Evolutionary conservation across 495 filamentous ascomycete genomes (phyloP).

Genomic region (Symbiotaphrina buchneri): DNA sequence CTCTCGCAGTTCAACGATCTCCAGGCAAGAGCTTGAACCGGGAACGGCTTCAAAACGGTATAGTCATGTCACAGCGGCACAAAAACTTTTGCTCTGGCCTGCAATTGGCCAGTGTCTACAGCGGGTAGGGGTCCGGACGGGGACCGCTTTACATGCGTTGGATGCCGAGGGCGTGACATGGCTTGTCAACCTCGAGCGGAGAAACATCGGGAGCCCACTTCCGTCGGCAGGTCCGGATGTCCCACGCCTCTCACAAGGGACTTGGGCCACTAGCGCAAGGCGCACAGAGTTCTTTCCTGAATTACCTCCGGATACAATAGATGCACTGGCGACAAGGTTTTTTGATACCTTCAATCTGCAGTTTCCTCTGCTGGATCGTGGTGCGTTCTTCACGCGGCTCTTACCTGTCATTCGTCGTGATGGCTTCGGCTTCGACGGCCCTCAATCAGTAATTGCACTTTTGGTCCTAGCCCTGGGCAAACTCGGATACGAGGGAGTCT

Average conservation of each 20-base stretch:
- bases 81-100: constrained; percentile 35
- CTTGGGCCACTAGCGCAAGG: too few relatives aligned
- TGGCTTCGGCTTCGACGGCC: constrained; percentile 23
- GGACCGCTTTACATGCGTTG: constrained; percentile 9
- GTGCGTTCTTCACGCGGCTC: constrained; percentile 22
- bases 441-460: constrained; percentile 24
- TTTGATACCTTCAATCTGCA: constrained; percentile 32
- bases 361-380: constrained; percentile 29
- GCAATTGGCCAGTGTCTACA: constrained; percentile 23
- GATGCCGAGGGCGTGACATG: constrained; percentile 20
- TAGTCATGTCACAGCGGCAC: constrained; percentile 17
- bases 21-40: too few relatives aligned
- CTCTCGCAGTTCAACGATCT: too few relatives aligned
- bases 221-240: constrained; percentile 6
- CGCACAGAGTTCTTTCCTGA: too few relatives aligned
- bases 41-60: too few relatives aligned
- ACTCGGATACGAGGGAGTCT: constrained; percentile 23
- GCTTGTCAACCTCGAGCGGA: constrained; percentile 17
- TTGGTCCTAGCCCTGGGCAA: constrained; percentile 33
- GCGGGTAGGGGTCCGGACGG: constrained; percentile 11
- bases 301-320: constrained; percentile 24
- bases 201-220: constrained; percentile 13
- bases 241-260: too few relatives aligned
- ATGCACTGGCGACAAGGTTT: constrained; percentile 23
- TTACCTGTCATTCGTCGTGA: constrained; percentile 20